Conservation (phyloP, 2,329 filamentous ascomycete genomes). For the Hymenoscyphus scutula region DNA sequence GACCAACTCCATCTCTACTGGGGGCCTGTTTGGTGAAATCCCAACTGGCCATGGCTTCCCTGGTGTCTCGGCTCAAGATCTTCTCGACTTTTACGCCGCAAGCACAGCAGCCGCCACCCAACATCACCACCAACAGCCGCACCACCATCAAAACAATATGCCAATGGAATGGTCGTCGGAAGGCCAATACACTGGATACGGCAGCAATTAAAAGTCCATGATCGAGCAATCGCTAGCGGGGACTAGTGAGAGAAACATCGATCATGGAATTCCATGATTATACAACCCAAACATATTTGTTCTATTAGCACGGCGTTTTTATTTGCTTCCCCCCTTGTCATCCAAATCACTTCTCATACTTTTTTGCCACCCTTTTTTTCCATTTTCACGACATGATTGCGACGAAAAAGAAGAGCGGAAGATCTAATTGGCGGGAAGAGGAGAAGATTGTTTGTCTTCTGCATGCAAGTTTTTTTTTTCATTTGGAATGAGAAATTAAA, state of each 20-base stretch:
- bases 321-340: conserved; percentile 9
- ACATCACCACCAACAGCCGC: conserved; percentile 15
- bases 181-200: conserved; percentile 28
- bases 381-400: conserved; percentile 13
- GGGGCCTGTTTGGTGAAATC: conserved; percentile 33
- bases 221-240: conserved; percentile 19
- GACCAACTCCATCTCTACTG: conserved; percentile 26
- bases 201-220: conserved; percentile 22
- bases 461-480: neutral
- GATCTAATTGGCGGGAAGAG: conserved; percentile 14
- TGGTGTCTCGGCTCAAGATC: conserved; percentile 26
- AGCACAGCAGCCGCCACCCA: conserved; percentile 25
- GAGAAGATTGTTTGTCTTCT: conserved; percentile 7
- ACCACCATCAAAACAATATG: conserved; percentile 9
- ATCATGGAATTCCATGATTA: conserved; percentile 12
- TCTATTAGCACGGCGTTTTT: conserved; percentile 29
- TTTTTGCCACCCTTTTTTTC: conserved; percentile 10
- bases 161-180: conserved; percentile 31
- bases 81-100: conserved; percentile 34
- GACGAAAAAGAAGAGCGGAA: conserved; percentile 13
- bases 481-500: conserved; percentile 10
- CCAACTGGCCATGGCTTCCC: conserved; percentile 23
- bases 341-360: conserved; percentile 1
- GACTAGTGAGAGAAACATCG: conserved; percentile 24
- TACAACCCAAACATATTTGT: conserved; percentile 23